A percentile compares a stretch with the other conserved stretches of the same genome.
Conservation (phyloP, 2,329 filamentous ascomycete species). For the Trichoderma simmonsii region DNA sequence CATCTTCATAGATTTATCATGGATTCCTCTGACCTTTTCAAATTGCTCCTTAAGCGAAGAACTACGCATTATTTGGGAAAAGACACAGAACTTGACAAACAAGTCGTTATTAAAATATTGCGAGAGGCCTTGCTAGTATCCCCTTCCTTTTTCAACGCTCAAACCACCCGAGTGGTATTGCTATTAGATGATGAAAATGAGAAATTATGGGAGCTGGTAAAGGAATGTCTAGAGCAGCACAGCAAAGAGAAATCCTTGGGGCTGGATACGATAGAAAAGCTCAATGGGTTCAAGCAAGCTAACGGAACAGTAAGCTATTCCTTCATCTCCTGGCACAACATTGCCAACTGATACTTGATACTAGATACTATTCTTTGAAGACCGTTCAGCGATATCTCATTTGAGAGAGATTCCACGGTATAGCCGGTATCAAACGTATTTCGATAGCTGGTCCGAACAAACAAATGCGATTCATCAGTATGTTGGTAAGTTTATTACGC, state of each 20-base stretch:
- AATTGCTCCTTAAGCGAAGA: neutral
- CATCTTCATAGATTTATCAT: neutral
- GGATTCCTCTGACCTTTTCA: neutral
- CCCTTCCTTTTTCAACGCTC: neutral
- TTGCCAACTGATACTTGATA: neutral
- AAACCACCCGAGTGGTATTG: neutral
- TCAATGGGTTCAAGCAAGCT: neutral
- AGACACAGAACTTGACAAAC: neutral
- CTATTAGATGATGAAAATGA: neutral
- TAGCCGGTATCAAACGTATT: neutral
- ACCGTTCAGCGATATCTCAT: neutral
- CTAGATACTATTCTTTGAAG: neutral
- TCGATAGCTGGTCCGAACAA: neutral
- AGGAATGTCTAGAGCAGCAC: neutral
- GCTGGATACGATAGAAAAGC: neutral
- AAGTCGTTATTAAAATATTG: neutral
- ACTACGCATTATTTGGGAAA: neutral
- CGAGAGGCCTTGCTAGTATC: neutral
- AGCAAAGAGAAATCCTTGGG: neutral
- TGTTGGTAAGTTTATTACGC: neutral
- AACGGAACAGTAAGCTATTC: neutral
- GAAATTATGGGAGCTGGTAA: neutral
- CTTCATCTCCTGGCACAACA: neutral
- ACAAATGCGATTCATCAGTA: neutral
- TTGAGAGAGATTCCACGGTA: neutral